Evolutionary conservation across 2,329 filamentous ascomycete genomes (phyloP).

Genomic region (Didymella lethalis): DNA sequence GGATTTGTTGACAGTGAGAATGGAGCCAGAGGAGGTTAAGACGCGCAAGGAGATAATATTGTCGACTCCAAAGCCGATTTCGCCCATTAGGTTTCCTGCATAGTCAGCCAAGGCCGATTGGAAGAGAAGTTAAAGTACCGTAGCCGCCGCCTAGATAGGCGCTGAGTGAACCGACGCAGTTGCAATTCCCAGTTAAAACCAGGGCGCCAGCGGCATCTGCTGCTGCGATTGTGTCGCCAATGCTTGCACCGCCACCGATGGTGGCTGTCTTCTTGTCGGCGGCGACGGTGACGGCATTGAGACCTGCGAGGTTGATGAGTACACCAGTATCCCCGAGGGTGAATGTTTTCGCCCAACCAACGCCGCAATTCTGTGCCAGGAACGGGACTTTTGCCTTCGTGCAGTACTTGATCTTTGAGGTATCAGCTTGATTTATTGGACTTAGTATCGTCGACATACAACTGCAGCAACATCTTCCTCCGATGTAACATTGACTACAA

Average conservation of each 20-base stretch:
- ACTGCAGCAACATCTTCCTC: slow-evolving; percentile 33
- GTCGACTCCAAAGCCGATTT: slow-evolving; percentile 63
- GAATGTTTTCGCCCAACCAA: slow-evolving; percentile 40
- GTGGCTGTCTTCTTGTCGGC: slow-evolving; percentile 35
- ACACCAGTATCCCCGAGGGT: slow-evolving; percentile 34
- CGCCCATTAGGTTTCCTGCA: slow-evolving; percentile 59
- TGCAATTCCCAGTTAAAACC: slow-evolving; percentile 43
- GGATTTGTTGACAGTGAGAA: slow-evolving; percentile 41
- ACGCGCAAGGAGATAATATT: slow-evolving; percentile 51
- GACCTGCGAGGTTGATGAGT: slow-evolving; percentile 40
- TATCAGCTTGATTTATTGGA: slow-evolving; percentile 2
- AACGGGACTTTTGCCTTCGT: slow-evolving; percentile 31
- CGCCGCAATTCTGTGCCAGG: slow-evolving; percentile 40
- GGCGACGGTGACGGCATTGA: slow-evolving; percentile 38
- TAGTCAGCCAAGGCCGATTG: not conserved
- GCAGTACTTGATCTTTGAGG: slow-evolving; percentile 35
- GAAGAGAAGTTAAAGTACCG: slow-evolving; percentile 35
- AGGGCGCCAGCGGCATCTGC: slow-evolving; percentile 48
- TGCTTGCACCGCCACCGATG: slow-evolving; percentile 46
- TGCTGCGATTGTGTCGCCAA: slow-evolving; percentile 49
- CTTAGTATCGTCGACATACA: slow-evolving; percentile 18
- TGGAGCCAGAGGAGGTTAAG: slow-evolving; percentile 37
- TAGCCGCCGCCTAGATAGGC: slow-evolving; percentile 61
- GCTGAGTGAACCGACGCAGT: slow-evolving; percentile 43
- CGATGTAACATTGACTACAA: slow-evolving; percentile 32